Percentiles rank a stretch among this genome's conserved stretches.
phyloP scores from a whole-genome alignment of 306 rosid genomes.

The Albizia julibrissin region DNA sequence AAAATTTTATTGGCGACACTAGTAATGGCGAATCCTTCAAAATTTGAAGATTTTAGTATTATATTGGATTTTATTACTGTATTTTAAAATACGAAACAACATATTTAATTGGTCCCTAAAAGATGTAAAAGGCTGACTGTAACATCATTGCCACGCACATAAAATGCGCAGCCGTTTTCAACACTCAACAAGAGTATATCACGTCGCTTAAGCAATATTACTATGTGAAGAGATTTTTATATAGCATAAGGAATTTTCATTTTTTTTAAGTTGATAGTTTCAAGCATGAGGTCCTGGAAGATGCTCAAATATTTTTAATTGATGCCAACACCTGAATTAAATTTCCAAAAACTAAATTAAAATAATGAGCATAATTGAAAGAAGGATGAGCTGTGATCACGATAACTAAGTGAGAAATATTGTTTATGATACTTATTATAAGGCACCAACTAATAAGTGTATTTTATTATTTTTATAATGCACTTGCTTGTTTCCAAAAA shows the following conservation, averaged over 20 bases:
- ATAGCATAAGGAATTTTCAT: not conserved
- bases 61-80: too few species aligned
- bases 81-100: not conserved
- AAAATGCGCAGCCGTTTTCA: not conserved
- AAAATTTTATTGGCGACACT: too few species aligned
- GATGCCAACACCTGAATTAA: not conserved
- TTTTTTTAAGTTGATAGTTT: not conserved
- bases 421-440: too few species aligned
- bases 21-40: too few species aligned
- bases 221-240: too few species aligned
- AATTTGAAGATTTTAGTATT: too few species aligned
- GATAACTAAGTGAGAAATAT: not conserved
- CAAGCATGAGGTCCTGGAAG: not conserved
- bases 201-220: not conserved
- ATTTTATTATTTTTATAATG: too few species aligned
- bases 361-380: not conserved
- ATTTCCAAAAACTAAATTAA: not conserved
- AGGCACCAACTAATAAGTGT: too few species aligned
- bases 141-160: too few species aligned
- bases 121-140: too few species aligned
- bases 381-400: not conserved
- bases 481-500: too few species aligned
- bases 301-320: not conserved
- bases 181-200: not conserved
- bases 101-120: too few species aligned